Conservation (phyloP, 768 basidiomycete genomes). For the Podaxis sp. region DNA sequence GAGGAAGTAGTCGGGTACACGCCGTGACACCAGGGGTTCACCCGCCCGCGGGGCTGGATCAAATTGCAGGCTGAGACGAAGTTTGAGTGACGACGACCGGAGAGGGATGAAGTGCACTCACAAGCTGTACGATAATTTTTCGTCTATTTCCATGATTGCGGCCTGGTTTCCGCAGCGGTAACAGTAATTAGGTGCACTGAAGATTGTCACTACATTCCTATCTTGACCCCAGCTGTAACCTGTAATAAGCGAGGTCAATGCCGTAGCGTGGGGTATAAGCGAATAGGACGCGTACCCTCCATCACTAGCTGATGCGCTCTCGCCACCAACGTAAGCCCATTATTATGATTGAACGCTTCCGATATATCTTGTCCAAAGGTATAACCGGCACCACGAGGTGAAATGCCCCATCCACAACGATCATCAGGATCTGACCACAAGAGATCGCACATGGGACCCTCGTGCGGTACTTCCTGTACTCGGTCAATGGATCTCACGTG, state of each 20-base stretch:
- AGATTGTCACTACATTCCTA: conserved; percentile 98
- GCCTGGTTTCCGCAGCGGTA: conserved; percentile 99
- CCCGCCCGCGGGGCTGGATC: conserved; percentile 99
- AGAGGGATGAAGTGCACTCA: conserved; percentile 35
- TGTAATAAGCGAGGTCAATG: conserved; percentile 23
- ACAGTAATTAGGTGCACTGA: conserved; percentile 99
- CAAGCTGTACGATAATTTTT: conserved; percentile 95
- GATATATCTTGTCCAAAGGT: conserved; percentile 99
- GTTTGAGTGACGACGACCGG: not conserved
- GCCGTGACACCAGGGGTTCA: conserved; percentile 95
- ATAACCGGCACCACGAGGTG: conserved; percentile 97
- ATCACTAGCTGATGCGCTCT: conserved; percentile 94
- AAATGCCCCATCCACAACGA: conserved; percentile 99
- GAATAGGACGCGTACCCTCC: conserved; percentile 67
- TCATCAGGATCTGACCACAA: conserved; percentile 99
- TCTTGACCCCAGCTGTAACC: conserved; percentile 99
- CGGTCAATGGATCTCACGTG: conserved; percentile 99
- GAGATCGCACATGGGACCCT: conserved; percentile 99
- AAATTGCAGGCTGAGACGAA: conserved; percentile 84
- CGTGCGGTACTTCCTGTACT: conserved; percentile 98
- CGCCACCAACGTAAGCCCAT: conserved; percentile 93
- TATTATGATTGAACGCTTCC: conserved; percentile 99
- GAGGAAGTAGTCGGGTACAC: conserved; percentile 93
- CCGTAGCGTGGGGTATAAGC: not conserved
- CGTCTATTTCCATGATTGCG: conserved; percentile 99